Conservation (phyloP, 192 early-diverging fungal genomes). For the Cladochytrium replicatum region DNA sequence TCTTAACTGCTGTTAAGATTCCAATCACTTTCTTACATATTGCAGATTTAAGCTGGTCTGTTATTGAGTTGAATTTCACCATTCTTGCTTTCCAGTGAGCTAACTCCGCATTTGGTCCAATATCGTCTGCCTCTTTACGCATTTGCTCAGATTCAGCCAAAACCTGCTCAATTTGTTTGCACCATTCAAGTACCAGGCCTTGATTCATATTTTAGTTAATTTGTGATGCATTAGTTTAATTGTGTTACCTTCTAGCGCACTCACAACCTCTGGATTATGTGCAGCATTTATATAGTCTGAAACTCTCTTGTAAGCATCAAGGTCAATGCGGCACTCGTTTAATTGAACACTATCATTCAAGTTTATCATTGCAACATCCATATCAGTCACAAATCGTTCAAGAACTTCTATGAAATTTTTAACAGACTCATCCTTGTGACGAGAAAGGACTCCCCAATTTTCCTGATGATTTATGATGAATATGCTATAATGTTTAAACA, state of each 20-base stretch:
- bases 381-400: constrained; percentile 46
- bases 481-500: neutral
- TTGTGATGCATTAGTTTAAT: constrained; percentile 4
- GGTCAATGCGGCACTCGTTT: constrained; percentile 38
- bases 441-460: constrained; percentile 46
- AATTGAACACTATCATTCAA: constrained; percentile 51
- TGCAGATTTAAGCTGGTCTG: constrained; percentile 49
- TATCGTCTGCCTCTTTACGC: constrained; percentile 61
- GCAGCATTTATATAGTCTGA: constrained; percentile 46
- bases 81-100: constrained; percentile 61
- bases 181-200: constrained; percentile 53
- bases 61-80: constrained; percentile 61
- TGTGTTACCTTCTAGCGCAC: constrained; percentile 40
- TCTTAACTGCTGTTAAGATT: constrained; percentile 51
- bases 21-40: constrained; percentile 59
- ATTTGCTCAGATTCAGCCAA: constrained; percentile 56
- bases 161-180: constrained; percentile 59
- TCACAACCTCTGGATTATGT: constrained; percentile 46
- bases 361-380: constrained; percentile 60
- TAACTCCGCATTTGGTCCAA: constrained; percentile 58
- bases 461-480: constrained; percentile 23
- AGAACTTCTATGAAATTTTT: constrained; percentile 46
- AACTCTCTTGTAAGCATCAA: constrained; percentile 47
- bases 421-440: constrained; percentile 39
- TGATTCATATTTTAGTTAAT: constrained; percentile 2